Percentiles rank a stretch among this genome's conserved stretches.
phyloP scores from a whole-genome alignment of 2,329 filamentous ascomycete species.

The Fusarium sp. region DNA sequence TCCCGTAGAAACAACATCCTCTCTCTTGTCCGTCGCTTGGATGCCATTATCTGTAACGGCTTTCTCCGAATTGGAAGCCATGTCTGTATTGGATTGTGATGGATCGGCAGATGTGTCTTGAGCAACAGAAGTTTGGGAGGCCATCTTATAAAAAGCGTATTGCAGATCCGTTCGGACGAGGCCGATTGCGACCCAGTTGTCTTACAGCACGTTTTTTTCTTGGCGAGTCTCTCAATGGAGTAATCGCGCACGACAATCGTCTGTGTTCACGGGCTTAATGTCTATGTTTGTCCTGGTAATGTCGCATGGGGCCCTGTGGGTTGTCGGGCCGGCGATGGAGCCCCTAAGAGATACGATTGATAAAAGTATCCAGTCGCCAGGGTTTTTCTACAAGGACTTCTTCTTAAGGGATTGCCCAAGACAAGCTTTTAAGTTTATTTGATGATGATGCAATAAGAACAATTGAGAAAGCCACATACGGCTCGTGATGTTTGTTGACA shows the following conservation, averaged over 20 bases:
- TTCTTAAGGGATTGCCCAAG: too few relatives aligned
- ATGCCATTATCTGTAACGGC: background rate
- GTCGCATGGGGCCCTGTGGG: background rate
- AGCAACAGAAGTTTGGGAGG: too few relatives aligned
- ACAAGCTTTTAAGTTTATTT: too few relatives aligned
- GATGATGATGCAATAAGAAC: background rate
- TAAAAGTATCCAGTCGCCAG: background rate
- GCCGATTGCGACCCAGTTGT: background rate
- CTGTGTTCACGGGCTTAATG: background rate
- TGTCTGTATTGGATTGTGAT: background rate
- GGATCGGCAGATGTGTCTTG: too few relatives aligned
- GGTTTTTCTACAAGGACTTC: background rate
- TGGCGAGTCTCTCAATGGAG: background rate
- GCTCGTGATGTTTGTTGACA: background rate
- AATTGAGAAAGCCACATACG: background rate
- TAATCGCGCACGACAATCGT: background rate
- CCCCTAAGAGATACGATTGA: background rate
- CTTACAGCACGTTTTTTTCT: slow-evolving; percentile 2
- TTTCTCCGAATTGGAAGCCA: slow-evolving; percentile 14
- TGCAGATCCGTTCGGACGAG: background rate
- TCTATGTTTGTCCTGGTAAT: background rate
- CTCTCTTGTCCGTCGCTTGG: background rate
- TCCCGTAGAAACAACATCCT: background rate
- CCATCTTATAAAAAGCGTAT: background rate
- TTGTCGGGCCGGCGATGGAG: background rate